phyloP scores from a whole-genome alignment of 805 yeast genomes.

The Wickerhamomyces alni region DNA sequence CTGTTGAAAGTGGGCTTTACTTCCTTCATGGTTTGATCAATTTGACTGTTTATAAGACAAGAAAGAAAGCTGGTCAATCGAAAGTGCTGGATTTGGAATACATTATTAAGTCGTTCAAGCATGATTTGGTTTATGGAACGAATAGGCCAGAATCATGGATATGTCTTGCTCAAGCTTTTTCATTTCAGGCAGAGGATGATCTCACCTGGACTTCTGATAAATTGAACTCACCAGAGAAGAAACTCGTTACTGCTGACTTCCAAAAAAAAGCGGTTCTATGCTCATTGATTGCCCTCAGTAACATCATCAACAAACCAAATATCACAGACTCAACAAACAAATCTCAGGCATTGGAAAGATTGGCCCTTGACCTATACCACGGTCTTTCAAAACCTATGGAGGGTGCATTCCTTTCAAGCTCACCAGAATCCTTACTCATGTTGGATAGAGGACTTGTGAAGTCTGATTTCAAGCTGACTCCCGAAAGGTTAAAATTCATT shows the following conservation, averaged over 20 bases:
- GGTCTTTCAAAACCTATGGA: constrained; percentile 52
- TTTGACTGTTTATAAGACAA: constrained; percentile 55
- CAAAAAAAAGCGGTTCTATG: constrained; percentile 71
- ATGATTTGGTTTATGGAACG: constrained; percentile 63
- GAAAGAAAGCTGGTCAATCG: constrained; percentile 76
- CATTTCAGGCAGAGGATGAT: constrained; percentile 80
- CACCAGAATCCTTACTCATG: constrained; percentile 20
- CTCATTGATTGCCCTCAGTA: constrained; percentile 65
- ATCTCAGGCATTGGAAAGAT: constrained; percentile 42
- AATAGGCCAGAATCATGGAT: constrained; percentile 82
- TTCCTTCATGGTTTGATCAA: constrained; percentile 63
- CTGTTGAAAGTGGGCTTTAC: constrained; percentile 53
- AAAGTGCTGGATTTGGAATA: constrained; percentile 75
- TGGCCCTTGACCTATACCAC: constrained; percentile 49
- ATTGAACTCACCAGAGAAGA: constrained; percentile 55
- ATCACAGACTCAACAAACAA: constrained; percentile 29
- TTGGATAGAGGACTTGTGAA: constrained; percentile 3
- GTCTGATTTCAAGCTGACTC: not conserved
- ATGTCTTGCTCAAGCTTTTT: constrained; percentile 72
- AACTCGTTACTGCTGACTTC: constrained; percentile 49
- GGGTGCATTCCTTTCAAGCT: constrained; percentile 43
- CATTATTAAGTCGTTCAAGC: constrained; percentile 57
- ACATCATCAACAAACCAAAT: constrained; percentile 22
- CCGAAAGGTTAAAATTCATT: constrained; percentile 2
- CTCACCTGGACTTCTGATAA: constrained; percentile 90